These are phyloP conservation scores for Alternaria dauci DNA, from an alignment of 2,329 filamentous ascomycete species.

Conservation along the genomic window DNA sequence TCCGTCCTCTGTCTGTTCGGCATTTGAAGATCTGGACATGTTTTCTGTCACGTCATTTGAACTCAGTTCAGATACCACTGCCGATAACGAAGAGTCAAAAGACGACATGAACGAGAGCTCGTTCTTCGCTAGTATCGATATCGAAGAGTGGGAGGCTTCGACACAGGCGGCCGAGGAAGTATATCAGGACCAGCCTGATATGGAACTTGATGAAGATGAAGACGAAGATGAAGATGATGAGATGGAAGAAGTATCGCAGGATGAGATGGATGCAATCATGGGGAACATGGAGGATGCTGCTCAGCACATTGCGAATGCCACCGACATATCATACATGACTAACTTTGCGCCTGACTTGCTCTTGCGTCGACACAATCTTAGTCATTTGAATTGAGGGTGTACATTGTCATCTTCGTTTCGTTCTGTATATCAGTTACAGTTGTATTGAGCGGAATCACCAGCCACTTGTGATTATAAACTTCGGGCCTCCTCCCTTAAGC, in stretches of 20 bases:
- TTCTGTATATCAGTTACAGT: background rate
- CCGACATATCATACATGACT: conserved; percentile 27
- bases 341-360: conserved; percentile 34
- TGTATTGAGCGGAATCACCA: background rate
- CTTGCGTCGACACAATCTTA: conserved; percentile 16
- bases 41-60: conserved; percentile 22
- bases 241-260: conserved; percentile 23
- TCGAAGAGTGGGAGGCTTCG: conserved; percentile 20
- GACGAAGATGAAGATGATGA: conserved; percentile 18
- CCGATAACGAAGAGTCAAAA: background rate
- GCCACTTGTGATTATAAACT: background rate
- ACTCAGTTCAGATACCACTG: conserved; percentile 4
- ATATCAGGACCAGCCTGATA: background rate
- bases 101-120: conserved; percentile 5
- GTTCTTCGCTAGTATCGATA: conserved; percentile 22
- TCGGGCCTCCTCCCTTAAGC: background rate
- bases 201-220: conserved; percentile 2
- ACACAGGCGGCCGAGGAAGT: background rate
- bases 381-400: conserved; percentile 9
- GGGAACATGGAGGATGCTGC: conserved; percentile 21
- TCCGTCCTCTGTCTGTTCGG: conserved; percentile 18
- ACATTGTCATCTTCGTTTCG: background rate
- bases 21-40: conserved; percentile 22
- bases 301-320: conserved; percentile 11
- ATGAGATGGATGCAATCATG: conserved; percentile 23